Evolutionary conservation across 2,329 filamentous ascomycete genomes (phyloP).

Genomic region (Penicillium sp.): DNA sequence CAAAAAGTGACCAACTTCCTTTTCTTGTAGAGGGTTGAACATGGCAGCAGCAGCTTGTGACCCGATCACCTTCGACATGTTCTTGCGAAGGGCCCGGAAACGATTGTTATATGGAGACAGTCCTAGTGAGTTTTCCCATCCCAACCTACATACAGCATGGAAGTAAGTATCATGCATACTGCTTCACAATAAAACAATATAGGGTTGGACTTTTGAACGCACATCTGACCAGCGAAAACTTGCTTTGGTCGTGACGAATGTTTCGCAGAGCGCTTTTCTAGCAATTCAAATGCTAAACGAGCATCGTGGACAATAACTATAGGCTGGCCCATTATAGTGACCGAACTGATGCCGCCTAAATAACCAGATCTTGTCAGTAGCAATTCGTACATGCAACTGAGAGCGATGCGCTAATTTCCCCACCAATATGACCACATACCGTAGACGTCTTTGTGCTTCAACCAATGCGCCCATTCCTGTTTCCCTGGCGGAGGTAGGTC

Average conservation of each 20-base stretch:
- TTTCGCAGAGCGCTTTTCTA: slow-evolving; percentile 30
- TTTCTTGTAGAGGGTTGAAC: slow-evolving; percentile 43
- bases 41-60: slow-evolving; percentile 36
- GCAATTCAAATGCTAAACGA: slow-evolving; percentile 28
- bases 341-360: slow-evolving; percentile 34
- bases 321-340: slow-evolving; percentile 34
- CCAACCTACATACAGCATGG: slow-evolving; percentile 26
- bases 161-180: neutral
- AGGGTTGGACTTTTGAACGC: neutral
- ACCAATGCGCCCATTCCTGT: slow-evolving; percentile 43
- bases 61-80: slow-evolving; percentile 44
- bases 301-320: slow-evolving; percentile 35
- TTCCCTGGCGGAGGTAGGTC: slow-evolving; percentile 43
- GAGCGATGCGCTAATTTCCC: neutral
- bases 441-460: slow-evolving; percentile 41
- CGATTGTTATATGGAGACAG: slow-evolving; percentile 34
- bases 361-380: slow-evolving; percentile 20
- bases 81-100: slow-evolving; percentile 44
- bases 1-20: slow-evolving; percentile 44
- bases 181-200: too few relatives aligned
- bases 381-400: neutral
- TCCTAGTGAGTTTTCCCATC: slow-evolving; percentile 37
- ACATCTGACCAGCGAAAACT: slow-evolving; percentile 37
- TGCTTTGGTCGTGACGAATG: slow-evolving; percentile 30
- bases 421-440: too few relatives aligned